Base-by-base conservation (phyloP, 208 protist genomes). In the Trypanosoma rangeli region DNA sequence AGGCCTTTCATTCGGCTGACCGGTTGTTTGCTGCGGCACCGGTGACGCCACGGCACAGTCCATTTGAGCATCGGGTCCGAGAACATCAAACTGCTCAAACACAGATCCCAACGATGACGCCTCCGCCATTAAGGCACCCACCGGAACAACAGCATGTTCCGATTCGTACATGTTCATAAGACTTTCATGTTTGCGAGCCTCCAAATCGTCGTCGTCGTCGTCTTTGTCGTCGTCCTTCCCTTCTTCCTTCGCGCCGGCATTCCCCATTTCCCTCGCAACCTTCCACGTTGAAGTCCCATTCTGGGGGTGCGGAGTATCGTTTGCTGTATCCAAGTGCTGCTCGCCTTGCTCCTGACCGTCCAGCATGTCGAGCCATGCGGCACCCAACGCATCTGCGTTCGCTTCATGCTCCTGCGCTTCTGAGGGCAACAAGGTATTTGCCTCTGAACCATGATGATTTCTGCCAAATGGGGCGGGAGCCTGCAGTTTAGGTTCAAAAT, bases 141-240 rank as follows among this genome's bases (percentile, higher is more conserved):
- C 77, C 0, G 90, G 90, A 0, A 88, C 79, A 37, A 93, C 78
- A 44, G 88, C 87, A 54, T 87, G 82, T 0, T 87, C 84, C 5
- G 76, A 83, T 24, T 85, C 82, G 78, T 95, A 95, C 1, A 86
- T 73, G 60, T 85, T 68, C 90, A 93, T 93, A 4, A 92, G 73
- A 44, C 76, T 64, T 13, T 65, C 74, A 49, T 77, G 50, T 29
- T 42, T 37, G 44, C 57, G 68, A 39, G 28, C 62, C 7, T 20
- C 52, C 24, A 56, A 26, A 35, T 59, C 44, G 22, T 74, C 44
- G 13, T 57, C 58, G 1, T 4, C 24, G 29, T 54, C n/a, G 24
- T 29, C 42, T 12, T 52, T n/a, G 24, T 35, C 39, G 35, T 63
- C 56, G 10, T 1, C 59, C 3, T 65, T 39, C 16, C 72, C 74